These are phyloP conservation scores for Amyloporia xantha DNA, from an alignment of 768 basidiomycete genomes.

Conservation along the genomic window DNA sequence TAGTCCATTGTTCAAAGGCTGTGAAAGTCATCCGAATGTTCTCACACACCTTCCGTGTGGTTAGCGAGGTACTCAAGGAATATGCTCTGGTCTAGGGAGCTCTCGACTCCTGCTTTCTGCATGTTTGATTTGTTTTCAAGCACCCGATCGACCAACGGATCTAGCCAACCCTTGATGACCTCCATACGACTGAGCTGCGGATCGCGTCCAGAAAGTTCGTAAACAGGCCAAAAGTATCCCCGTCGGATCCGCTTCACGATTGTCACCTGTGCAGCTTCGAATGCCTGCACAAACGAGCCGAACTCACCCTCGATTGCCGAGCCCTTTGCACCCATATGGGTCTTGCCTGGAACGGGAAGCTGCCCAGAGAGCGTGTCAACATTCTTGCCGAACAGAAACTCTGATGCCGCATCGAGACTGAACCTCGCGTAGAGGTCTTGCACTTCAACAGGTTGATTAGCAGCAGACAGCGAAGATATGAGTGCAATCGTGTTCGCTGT, in stretches of 20 bases:
- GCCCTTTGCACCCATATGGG: conserved; percentile 48
- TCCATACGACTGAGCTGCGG: conserved; percentile 28
- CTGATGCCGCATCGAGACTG: conserved; percentile 64
- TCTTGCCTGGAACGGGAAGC: conserved; percentile 43
- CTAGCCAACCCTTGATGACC: conserved; percentile 39
- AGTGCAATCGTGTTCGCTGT: conserved; percentile 40
- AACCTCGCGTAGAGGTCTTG: conserved; percentile 67
- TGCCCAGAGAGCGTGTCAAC: conserved; percentile 53
- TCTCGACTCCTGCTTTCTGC: conserved; percentile 32
- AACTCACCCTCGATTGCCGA: conserved; percentile 53
- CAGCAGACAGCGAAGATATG: conserved; percentile 33
- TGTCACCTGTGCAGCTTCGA: conserved; percentile 34
- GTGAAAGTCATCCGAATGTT: not conserved
- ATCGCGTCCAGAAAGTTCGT: conserved; percentile 34
- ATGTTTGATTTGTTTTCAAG: conserved; percentile 38
- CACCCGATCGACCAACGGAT: conserved; percentile 54
- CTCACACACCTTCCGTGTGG: conserved; percentile 51
- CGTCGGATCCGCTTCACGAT: conserved; percentile 28
- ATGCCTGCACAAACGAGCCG: conserved; percentile 46
- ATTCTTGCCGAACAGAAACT: conserved; percentile 66
- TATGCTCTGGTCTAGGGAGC: conserved; percentile 44
- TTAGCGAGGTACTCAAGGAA: conserved; percentile 65
- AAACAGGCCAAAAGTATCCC: conserved; percentile 38
- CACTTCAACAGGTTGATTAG: conserved; percentile 44
- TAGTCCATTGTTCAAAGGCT: not conserved